Evolutionary conservation across 768 basidiomycete genomes (phyloP).

Genomic region (Panaeolus cyanescens): DNA sequence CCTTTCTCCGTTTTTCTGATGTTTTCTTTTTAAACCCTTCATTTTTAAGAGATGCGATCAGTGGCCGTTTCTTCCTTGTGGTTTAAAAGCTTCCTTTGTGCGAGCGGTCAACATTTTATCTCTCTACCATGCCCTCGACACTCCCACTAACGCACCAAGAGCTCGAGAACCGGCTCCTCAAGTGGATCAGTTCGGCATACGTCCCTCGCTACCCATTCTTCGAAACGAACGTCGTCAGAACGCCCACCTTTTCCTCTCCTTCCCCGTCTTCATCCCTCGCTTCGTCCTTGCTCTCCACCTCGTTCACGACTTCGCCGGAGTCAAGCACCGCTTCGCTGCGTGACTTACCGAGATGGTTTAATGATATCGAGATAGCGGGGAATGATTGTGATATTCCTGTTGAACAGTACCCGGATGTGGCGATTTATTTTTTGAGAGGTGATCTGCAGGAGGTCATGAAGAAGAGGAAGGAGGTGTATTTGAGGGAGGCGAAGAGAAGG

Average conservation of each 20-base stretch:
- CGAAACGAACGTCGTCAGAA: constrained; percentile 8
- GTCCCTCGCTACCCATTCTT: constrained; percentile 28
- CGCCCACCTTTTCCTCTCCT: not conserved
- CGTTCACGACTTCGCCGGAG: not conserved
- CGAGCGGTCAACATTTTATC: not conserved
- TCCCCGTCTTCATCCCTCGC: not conserved
- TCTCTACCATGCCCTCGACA: not conserved
- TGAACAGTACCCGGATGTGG: constrained; percentile 24
- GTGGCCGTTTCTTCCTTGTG: not conserved
- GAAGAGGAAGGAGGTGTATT: constrained; percentile 19
- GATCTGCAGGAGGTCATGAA: constrained; percentile 26
- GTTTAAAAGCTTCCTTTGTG: not conserved
- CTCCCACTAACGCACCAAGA: constrained; percentile 13
- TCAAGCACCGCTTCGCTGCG: constrained; percentile 2
- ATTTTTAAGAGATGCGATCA: not conserved
- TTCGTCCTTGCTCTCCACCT: not conserved
- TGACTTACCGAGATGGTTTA: constrained; percentile 23
- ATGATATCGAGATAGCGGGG: constrained; percentile 20
- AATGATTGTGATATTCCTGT: constrained; percentile 17
- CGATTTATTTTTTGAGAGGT: constrained; percentile 28
- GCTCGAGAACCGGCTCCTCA: constrained; percentile 19
- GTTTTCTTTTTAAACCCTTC: not conserved
- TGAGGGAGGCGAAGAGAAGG: constrained; percentile 8
- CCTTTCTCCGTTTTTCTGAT: not conserved
- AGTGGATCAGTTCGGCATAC: constrained; percentile 19